These are phyloP conservation scores for Penicillium sp. DNA, from an alignment of 2,329 filamentous ascomycete species.

Conservation along the genomic window DNA sequence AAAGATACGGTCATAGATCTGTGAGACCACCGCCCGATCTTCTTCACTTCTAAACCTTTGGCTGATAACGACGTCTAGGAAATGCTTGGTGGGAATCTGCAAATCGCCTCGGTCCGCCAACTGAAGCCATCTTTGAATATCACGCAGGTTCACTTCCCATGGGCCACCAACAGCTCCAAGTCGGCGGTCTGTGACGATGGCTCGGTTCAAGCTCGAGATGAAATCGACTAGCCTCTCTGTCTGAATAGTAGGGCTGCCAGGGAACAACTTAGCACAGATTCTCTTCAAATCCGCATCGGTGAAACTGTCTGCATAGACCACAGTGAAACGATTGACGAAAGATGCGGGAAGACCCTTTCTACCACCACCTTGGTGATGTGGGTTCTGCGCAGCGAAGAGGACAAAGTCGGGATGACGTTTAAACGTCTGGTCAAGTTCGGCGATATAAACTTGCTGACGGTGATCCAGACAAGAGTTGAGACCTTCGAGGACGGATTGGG, in stretches of 20 bases:
- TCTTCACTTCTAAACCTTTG: slow-evolving; percentile 75
- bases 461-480: slow-evolving; percentile 96
- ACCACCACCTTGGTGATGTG: slow-evolving; percentile 93
- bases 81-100: slow-evolving; percentile 67
- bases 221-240: slow-evolving; percentile 72
- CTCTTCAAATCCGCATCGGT: slow-evolving; percentile 73
- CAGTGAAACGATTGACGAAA: slow-evolving; percentile 96
- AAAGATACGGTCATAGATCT: slow-evolving; percentile 67
- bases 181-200: slow-evolving; percentile 58
- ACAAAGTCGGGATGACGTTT: slow-evolving; percentile 83
- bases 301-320: slow-evolving; percentile 94
- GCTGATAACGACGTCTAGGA: slow-evolving; percentile 77
- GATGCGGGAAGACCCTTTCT: slow-evolving; percentile 91
- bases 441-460: slow-evolving; percentile 90
- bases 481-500: slow-evolving; percentile 92
- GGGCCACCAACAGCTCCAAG: slow-evolving; percentile 66
- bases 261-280: slow-evolving; percentile 78
- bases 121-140: slow-evolving; percentile 83
- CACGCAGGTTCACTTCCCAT: slow-evolving; percentile 94
- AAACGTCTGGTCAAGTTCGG: slow-evolving; percentile 93
- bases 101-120: slow-evolving; percentile 62
- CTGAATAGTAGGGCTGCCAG: slow-evolving; percentile 57
- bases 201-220: slow-evolving; percentile 73
- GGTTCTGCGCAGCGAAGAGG: slow-evolving; percentile 97
- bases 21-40: slow-evolving; percentile 65